Conservation (phyloP, 352 stramenopile genomes). For the Sclerospora graminicola region DNA sequence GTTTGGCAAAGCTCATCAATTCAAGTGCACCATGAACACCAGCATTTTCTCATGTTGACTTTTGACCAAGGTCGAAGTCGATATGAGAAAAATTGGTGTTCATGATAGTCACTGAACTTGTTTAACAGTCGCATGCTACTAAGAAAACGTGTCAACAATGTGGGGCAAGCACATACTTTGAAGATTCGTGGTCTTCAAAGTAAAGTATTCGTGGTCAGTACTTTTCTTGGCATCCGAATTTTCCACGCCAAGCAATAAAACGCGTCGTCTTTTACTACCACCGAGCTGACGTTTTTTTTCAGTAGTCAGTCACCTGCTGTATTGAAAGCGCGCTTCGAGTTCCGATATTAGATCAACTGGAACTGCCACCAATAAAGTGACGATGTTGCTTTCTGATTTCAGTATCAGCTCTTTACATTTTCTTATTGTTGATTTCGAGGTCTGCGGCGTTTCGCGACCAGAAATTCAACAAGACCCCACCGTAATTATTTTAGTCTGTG, state of each 20-base stretch:
- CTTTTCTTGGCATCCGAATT: conserved; percentile 8
- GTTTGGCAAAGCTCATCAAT: background rate
- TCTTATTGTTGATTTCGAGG: conserved; percentile 4
- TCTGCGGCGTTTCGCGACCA: conserved; percentile 6
- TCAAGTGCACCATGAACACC: too few relatives aligned
- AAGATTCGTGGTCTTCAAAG: conserved; percentile 11
- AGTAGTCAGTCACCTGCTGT: background rate
- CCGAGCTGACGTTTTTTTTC: background rate
- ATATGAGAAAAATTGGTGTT: conserved; percentile 3
- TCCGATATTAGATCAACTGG: background rate
- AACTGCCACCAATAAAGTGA: conserved; percentile 1
- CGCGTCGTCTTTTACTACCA: background rate
- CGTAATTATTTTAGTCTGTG: too few relatives aligned
- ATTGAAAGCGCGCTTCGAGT: background rate
- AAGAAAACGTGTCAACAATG: conserved; percentile 13
- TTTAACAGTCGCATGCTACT: conserved; percentile 8
- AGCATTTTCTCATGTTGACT: too few relatives aligned
- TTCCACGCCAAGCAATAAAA: conserved; percentile 1
- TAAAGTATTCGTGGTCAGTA: conserved; percentile 10
- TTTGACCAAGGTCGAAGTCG: conserved; percentile 1
- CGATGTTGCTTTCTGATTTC: conserved; percentile 10
- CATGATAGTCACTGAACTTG: background rate
- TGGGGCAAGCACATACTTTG: conserved; percentile 5
- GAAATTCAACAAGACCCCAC: conserved; percentile 5
- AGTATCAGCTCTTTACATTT: conserved; percentile 9